A percentile compares a stretch with the other conserved stretches of the same genome.
phyloP scores from a whole-genome alignment of 192 early-diverging fungal species.

The Rhizophlyctis rosea region DNA sequence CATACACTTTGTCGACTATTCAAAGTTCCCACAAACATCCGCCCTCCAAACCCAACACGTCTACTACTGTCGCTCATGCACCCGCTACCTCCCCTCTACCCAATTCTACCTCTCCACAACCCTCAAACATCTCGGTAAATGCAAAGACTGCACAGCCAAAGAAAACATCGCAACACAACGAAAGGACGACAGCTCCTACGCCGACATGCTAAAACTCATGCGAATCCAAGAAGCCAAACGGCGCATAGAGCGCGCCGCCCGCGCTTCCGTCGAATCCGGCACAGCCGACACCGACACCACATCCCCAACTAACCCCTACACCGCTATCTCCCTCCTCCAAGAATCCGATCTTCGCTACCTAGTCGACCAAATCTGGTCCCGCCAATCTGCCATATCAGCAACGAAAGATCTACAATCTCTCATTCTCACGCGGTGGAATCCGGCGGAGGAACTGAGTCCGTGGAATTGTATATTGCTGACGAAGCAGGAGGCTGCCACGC shows the following conservation, averaged over 20 bases:
- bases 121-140: constrained; percentile 50
- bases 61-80: constrained; percentile 60
- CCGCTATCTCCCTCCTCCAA: constrained; percentile 50
- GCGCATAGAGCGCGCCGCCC: no score
- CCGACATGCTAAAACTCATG: constrained; percentile 43
- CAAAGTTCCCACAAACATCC: constrained; percentile 48
- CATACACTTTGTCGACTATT: constrained; percentile 6
- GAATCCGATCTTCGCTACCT: constrained; percentile 55
- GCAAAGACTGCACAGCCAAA: constrained; percentile 47
- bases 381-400: constrained; percentile 45
- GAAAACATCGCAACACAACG: constrained; percentile 50
- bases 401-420: constrained; percentile 38
- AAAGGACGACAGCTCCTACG: constrained; percentile 50
- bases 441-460: constrained; percentile 38
- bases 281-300: no score
- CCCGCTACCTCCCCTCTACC: constrained; percentile 54
- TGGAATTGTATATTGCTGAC: constrained; percentile 60
- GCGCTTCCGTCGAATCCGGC: not conserved
- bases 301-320: constrained; percentile 36
- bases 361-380: constrained; percentile 53
- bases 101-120: constrained; percentile 62
- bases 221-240: constrained; percentile 41
- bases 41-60: constrained; percentile 52
- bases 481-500: constrained; percentile 50
- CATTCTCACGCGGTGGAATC: constrained; percentile 51